Evolutionary conservation across 1,284 basidiomycete genomes (phyloP).

Genomic region (Ceratobasidium theobromae): DNA sequence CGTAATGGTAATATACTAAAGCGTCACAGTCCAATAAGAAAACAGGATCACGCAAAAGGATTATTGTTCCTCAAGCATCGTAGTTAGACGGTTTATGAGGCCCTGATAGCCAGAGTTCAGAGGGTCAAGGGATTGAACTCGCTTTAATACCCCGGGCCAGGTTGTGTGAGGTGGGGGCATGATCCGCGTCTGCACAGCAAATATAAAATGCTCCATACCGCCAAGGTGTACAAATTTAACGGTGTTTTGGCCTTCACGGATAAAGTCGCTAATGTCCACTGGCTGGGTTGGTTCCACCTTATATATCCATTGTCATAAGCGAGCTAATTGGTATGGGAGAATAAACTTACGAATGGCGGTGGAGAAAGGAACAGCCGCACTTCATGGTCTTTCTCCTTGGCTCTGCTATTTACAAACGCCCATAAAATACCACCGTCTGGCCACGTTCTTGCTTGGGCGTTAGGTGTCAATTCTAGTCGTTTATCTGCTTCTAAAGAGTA

Average conservation of each 20-base stretch:
- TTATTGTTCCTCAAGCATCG: not conserved
- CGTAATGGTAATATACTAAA: not conserved
- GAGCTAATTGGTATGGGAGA: not conserved
- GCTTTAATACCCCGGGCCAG: constrained; percentile 8
- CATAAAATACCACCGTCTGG: constrained; percentile 16
- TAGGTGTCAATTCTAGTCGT: not conserved
- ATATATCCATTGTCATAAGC: not conserved
- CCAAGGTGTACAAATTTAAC: constrained; percentile 14
- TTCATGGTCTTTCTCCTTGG: not conserved
- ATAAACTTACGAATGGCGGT: constrained; percentile 15
- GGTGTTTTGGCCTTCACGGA: constrained; percentile 8
- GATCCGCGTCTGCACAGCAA: constrained; percentile 12
- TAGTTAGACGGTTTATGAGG: constrained; percentile 2
- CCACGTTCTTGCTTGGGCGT: constrained; percentile 12
- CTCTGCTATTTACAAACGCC: constrained; percentile 2
- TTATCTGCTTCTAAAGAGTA: not conserved
- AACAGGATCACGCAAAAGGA: not conserved
- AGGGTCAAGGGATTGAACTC: constrained; percentile 1
- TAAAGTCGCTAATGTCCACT: constrained; percentile 15
- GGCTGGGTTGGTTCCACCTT: not conserved
- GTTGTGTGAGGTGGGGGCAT: constrained; percentile 9
- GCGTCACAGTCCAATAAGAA: not conserved
- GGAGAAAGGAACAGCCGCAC: constrained; percentile 11
- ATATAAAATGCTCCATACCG: constrained; percentile 16
- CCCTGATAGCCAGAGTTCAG: not conserved